phyloP scores from a whole-genome alignment of 768 basidiomycete species.

The Hygrocybe punicea region DNA sequence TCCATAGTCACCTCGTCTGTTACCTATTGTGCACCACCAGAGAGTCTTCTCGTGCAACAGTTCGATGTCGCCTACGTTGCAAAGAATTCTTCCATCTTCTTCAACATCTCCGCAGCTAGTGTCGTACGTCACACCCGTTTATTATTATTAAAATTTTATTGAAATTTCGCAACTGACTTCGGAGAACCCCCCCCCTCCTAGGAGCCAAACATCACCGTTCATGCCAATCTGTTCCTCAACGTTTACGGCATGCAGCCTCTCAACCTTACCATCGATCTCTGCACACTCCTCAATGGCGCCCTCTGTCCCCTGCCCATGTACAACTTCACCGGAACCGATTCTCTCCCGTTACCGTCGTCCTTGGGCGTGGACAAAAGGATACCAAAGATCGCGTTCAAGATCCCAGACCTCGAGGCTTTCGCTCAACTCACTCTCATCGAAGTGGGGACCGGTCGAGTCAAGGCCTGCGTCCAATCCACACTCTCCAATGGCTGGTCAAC shows the following conservation, averaged over 20 bases:
- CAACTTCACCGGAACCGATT: conserved; percentile 83
- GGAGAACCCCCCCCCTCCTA: conserved; percentile 24
- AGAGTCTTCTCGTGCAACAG: conserved; percentile 72
- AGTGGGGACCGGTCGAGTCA: conserved; percentile 64
- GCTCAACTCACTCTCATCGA: conserved; percentile 75
- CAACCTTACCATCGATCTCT: conserved; percentile 86
- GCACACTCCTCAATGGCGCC: conserved; percentile 69
- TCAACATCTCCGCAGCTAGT: conserved; percentile 83
- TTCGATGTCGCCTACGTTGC: conserved; percentile 73
- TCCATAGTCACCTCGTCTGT: conserved; percentile 77
- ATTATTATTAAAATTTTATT: not conserved
- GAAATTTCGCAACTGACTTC: not conserved
- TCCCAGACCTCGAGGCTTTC: conserved; percentile 91
- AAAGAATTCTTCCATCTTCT: conserved; percentile 67
- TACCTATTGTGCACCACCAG: conserved; percentile 80
- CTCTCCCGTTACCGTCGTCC: conserved; percentile 59
- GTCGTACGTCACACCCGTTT: conserved; percentile 54
- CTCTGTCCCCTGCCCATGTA: conserved; percentile 81
- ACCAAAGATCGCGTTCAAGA: conserved; percentile 77
- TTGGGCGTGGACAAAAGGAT: conserved; percentile 54
- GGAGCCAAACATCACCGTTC: conserved; percentile 75
- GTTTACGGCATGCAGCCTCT: conserved; percentile 84
- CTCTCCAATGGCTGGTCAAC: conserved; percentile 88
- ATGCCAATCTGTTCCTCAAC: conserved; percentile 76
- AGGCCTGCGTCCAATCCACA: conserved; percentile 89